Percentiles rank a stretch among this genome's conserved stretches.
Conservation (phyloP, 164 flowering plant species). For the Pachysandra terminalis region DNA sequence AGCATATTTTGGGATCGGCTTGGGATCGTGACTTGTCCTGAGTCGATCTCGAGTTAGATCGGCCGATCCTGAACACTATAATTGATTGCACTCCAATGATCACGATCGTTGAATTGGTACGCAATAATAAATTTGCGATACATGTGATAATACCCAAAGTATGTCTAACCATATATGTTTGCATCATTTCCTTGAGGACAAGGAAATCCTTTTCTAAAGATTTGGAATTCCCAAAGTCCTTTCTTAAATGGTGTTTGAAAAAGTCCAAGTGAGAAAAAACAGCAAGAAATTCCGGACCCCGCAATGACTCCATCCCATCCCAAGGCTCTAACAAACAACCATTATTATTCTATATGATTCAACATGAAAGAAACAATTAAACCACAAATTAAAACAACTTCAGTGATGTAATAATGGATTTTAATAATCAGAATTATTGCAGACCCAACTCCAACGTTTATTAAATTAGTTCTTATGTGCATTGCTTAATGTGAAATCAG, state of each 20-base stretch:
- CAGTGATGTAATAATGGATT: no score
- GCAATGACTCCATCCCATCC: no score
- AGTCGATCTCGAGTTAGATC: no score
- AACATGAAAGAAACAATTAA: neutral
- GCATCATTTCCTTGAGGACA: constrained; percentile 1
- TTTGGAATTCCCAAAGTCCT: neutral
- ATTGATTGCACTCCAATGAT: no score
- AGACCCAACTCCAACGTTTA: constrained; percentile 7
- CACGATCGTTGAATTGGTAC: no score
- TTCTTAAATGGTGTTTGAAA: neutral
- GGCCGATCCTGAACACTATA: no score
- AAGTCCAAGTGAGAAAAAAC: constrained; percentile 8
- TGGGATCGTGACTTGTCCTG: no score
- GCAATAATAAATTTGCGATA: no score
- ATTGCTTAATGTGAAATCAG: constrained; percentile 5
- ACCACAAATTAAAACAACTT: neutral
- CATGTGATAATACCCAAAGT: neutral
- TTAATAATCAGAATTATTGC: neutral
- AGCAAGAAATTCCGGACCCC: neutral
- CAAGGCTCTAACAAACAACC: no score
- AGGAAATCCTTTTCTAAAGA: neutral
- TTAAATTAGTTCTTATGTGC: constrained; percentile 6
- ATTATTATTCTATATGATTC: neutral
- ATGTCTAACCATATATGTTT: neutral
- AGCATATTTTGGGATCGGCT: no score